Percentiles rank a stretch among this genome's conserved stretches.
phyloP scores from a whole-genome alignment of 257 asterid genomes.

The Salvia hispanica region DNA sequence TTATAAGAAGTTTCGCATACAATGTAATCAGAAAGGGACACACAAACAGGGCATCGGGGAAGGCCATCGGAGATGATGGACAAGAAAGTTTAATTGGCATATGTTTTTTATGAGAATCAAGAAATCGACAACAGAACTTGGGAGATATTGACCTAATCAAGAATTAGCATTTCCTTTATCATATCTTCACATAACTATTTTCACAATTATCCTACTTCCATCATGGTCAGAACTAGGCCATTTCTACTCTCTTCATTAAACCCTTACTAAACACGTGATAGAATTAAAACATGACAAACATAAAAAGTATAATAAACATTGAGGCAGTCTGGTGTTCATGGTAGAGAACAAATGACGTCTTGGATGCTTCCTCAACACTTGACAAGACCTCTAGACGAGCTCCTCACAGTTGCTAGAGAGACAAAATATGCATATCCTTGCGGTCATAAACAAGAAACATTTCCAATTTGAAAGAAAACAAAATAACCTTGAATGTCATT shows the following conservation, averaged over 20 bases:
- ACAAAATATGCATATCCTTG: not conserved
- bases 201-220: not conserved
- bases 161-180: not conserved
- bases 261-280: not conserved
- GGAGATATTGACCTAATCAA: not conserved
- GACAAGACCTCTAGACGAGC: conserved; percentile 4
- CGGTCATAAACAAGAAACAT: not conserved
- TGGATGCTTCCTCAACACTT: not conserved
- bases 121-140: not conserved
- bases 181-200: conserved; percentile 8
- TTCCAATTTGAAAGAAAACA: conserved; percentile 8
- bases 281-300: not conserved
- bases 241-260: not conserved
- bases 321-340: not conserved
- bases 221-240: conserved; percentile 3
- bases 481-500: conserved; percentile 82
- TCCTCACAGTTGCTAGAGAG: conserved; percentile 11
- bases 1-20: not conserved
- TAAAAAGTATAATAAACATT: not conserved
- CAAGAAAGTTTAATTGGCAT: not conserved
- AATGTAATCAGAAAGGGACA: conserved; percentile 1
- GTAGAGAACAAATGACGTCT: not conserved
- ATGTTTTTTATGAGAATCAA: not conserved
- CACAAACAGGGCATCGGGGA: not conserved
- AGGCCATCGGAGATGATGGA: not conserved